These are phyloP conservation scores for Pythium angustatum DNA, from an alignment of 352 stramenopile genomes.

Conservation along the genomic window DNA sequence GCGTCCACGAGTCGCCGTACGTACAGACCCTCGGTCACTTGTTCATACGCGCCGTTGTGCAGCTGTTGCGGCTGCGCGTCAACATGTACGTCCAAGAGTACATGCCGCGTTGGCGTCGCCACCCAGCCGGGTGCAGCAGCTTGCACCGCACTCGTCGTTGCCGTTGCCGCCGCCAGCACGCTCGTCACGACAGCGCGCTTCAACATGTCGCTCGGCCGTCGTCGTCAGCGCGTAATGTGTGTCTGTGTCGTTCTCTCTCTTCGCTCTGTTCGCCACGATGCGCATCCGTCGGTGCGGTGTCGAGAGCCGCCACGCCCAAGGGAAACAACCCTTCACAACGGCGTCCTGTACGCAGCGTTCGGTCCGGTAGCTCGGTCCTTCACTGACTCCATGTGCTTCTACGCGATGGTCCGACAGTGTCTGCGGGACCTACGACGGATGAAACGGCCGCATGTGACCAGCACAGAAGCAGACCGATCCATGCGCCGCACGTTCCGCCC, in stretches of 20 bases:
- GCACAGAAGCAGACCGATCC: constrained; percentile 3
- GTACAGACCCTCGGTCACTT: constrained; percentile 24
- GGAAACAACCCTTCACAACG: no score
- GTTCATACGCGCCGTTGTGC: constrained; percentile 21
- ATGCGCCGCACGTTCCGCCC: background rate
- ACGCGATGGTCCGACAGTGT: no score
- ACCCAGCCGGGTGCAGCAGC: no score
- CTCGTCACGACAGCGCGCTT: background rate
- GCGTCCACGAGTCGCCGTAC: constrained; percentile 33
- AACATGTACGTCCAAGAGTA: background rate
- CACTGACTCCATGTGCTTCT: no score
- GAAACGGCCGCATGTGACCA: constrained; percentile 21
- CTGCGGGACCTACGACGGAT: no score
- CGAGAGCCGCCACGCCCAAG: no score
- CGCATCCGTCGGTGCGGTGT: no score
- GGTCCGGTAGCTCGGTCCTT: no score
- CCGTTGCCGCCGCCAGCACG: background rate
- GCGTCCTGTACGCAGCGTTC: no score
- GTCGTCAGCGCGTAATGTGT: no score
- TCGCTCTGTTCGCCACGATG: no score
- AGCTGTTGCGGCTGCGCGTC: background rate
- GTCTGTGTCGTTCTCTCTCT: no score
- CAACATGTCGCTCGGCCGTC: background rate
- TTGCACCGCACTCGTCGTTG: background rate
- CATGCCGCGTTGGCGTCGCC: background rate